Evolutionary conservation across 2,329 filamentous ascomycete genomes (phyloP).

Genomic region (Cylindrodendrum hubeiense): DNA sequence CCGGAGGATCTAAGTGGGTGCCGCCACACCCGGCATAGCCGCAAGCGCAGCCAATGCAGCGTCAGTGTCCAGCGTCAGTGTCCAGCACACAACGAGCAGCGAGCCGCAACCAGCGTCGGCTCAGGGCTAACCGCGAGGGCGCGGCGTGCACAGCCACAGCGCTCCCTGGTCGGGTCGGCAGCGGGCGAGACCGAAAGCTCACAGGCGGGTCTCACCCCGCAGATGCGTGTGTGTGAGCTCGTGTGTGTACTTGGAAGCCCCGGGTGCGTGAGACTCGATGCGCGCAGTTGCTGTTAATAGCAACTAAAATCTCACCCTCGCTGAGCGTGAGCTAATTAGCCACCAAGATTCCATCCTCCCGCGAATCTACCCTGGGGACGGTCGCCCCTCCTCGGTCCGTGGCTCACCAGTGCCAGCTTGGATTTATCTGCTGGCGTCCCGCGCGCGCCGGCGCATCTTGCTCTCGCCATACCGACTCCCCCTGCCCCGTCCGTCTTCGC

Average conservation of each 20-base stretch:
- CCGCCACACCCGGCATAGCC: not conserved
- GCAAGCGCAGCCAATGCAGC: not conserved
- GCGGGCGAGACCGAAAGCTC: not conserved
- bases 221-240: not conserved
- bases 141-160: slow-evolving; percentile 12
- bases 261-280: not conserved
- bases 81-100: no score
- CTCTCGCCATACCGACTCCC: not conserved
- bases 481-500: not conserved
- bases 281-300: not conserved
- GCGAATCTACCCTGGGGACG: slow-evolving; percentile 6
- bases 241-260: not conserved
- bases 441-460: no score
- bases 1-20: not conserved
- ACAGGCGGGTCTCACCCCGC: not conserved
- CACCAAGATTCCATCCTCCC: not conserved
- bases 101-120: not conserved
- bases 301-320: slow-evolving; percentile 25
- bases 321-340: not conserved
- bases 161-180: not conserved
- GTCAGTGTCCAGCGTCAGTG: no score
- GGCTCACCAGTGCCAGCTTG: not conserved
- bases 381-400: not conserved
- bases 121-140: slow-evolving; percentile 5
- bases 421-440: slow-evolving; percentile 9